Conservation (phyloP, 805 yeast genomes). For the Lipomyces yamanashiensis region DNA sequence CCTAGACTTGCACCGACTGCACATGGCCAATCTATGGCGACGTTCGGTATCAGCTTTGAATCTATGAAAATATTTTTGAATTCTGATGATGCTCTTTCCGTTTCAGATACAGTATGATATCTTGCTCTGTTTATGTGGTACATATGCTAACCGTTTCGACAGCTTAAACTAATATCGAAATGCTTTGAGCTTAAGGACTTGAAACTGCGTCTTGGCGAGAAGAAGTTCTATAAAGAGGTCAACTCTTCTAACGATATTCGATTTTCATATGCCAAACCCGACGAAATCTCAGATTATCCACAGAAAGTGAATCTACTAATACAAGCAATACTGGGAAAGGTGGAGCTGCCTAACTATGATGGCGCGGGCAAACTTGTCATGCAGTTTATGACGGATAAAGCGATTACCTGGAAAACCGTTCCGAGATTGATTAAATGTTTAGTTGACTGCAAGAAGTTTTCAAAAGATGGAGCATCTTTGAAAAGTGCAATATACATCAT, state of each 20-base stretch:
- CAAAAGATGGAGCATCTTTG: conserved; percentile 52
- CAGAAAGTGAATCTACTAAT: conserved; percentile 50
- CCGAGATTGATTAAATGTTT: conserved; percentile 53
- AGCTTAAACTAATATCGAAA: conserved; percentile 43
- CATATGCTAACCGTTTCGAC: background rate
- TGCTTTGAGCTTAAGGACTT: conserved; percentile 52
- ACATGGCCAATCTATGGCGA: conserved; percentile 56
- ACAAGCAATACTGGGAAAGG: conserved; percentile 49
- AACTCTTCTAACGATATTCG: conserved; percentile 49
- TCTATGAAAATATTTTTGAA: conserved; percentile 48
- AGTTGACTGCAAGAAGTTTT: conserved; percentile 51
- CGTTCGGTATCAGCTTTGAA: conserved; percentile 53
- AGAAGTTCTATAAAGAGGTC: conserved; percentile 52
- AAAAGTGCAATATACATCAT: conserved; percentile 47
- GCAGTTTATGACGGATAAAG: conserved; percentile 53
- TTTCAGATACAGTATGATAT: conserved; percentile 16
- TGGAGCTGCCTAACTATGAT: conserved; percentile 52
- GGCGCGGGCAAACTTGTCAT: conserved; percentile 50
- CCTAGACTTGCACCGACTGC: conserved; percentile 45
- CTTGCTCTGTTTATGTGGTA: background rate
- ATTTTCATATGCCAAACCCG: conserved; percentile 45
- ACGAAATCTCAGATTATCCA: conserved; percentile 39
- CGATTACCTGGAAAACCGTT: conserved; percentile 50
- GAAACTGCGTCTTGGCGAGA: conserved; percentile 53
- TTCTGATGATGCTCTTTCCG: background rate